Base-by-base conservation (phyloP, 73 alveolate genomes). In the Stentor coeruleus region DNA sequence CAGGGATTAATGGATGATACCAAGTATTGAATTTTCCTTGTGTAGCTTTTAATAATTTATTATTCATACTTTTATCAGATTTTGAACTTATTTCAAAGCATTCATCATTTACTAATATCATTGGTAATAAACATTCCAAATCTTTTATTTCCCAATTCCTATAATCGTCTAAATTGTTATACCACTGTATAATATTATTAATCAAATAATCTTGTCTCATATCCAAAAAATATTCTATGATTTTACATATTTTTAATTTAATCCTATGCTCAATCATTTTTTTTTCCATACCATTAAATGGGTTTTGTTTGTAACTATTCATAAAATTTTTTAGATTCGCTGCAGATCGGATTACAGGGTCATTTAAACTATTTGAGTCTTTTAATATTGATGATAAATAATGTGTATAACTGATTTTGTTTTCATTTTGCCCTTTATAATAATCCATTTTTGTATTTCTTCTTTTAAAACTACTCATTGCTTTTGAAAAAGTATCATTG, bases 141-240 rank as follows among this genome's bases (percentile, higher is more conserved):
- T 33, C 81, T 6, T 75, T 66, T 0, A 2, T 39, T 75, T 75
- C 58, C 20, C 31, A 38, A 14, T 20, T 1, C 28, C 20, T 36
- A 1, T 75, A 35, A 15, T 75, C 31, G 6, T 14, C 20, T 75
- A 33, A 33, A n/a, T 66, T 0, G 59, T 75, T 15, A n/a, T 15
- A 75, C 72, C 83, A 75, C 14, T 36, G 1, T 33, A 75, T 1
- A 31, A 40, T 2, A 2, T 75, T 75, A 36, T n/a, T n/a, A 2
- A 75, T 35, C 1, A 75, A 38, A 38, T 26, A 75, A 14, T 75
- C 83, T n/a, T 75, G 83, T 33, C 83, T 31, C 1, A n/a, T 75
- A 20, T 36, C 38, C 58, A 75, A 39, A 38, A 15, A 39, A 20
- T 39, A 20, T 1, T 75, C n/a, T 38, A 75, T n/a, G 39, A 75